These are phyloP conservation scores for Warburgia ugandensis DNA, from an alignment of 164 flowering plant species.

Conservation along the genomic window DNA sequence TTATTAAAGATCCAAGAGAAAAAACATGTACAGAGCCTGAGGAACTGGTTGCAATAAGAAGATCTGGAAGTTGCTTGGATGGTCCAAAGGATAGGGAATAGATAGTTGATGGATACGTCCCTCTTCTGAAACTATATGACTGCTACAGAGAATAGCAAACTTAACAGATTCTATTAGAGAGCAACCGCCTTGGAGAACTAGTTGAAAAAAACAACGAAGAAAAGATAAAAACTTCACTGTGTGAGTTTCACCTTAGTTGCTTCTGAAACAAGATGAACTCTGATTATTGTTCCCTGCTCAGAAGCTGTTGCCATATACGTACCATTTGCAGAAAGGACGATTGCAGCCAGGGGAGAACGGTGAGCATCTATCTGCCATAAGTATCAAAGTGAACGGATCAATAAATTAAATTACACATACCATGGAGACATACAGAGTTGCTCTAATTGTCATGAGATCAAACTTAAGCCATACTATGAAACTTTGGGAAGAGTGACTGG, in stretches of 20 bases:
- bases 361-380: slow-evolving; percentile 82
- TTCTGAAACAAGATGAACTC: slow-evolving; percentile 80
- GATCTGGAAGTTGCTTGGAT: slow-evolving; percentile 61
- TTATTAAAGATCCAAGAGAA: slow-evolving; percentile 41
- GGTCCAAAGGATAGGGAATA: slow-evolving; percentile 83
- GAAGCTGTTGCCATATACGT: slow-evolving; percentile 90
- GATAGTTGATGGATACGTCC: slow-evolving; percentile 81
- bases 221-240: neutral
- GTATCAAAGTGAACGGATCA: neutral
- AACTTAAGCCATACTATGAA: no score
- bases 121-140: slow-evolving; percentile 92
- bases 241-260: slow-evolving; percentile 59
- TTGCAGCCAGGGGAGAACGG: slow-evolving; percentile 71
- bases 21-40: slow-evolving; percentile 87
- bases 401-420: neutral
- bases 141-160: slow-evolving; percentile 25
- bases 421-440: no score
- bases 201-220: no score
- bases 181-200: no score
- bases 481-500: no score
- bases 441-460: no score
- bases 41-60: slow-evolving; percentile 76
- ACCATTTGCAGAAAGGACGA: slow-evolving; percentile 75
- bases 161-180: neutral
- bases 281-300: slow-evolving; percentile 87